Evolutionary conservation across 192 early-diverging fungal species (phyloP), one percentile per base, ranked within the genome.

Genomic region (Thamnidium elegans): DNA sequence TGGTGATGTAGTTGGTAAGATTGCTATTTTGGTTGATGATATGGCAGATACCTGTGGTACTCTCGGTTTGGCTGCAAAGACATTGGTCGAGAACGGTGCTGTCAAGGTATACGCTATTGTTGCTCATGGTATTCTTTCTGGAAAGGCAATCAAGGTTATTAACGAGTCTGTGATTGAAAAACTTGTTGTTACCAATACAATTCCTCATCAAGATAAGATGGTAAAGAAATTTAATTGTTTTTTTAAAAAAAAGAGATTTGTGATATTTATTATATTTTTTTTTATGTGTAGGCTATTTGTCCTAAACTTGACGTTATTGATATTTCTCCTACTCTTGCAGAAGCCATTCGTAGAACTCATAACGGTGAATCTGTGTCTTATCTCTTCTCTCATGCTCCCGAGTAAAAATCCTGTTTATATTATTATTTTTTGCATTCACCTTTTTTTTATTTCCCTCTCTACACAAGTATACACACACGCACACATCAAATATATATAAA

Each of bases 41-140:
- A 95, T 99, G 85, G 94, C 94, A 31, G 96, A 99, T 78, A 99
- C 95, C 21, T 95, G 89, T 73, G 88, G 89, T 62, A 99, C 96
- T 8, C 84, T 99, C 48, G 87, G 86, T 14, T 74, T 89, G 66
- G 96, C 96, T 10, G 93, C 96, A 55, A 86, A 92, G 63, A 88
- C 91, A 11, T 81, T 99, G 56, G 84, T 89, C 59, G 88, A 95
- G 32, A 89, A 94, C 68, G 96, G 96, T 48, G 96, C 96, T 7
- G 78, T 81, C 2, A 90, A 91, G 66, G 91, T 97, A n/a, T 95
- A 94, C 61, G 96, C 96, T 21, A 87, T 96, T 73, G 91, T 99
- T 34, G 96, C 95, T 32, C 96, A 99, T 71, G 96, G 92, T 21
- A 92, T 94, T 32, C 82, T 97, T 50, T 92, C 88, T 44, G 95